Base-by-base conservation (phyloP, 345 rosid species). In the Ailanthus altissimus region DNA sequence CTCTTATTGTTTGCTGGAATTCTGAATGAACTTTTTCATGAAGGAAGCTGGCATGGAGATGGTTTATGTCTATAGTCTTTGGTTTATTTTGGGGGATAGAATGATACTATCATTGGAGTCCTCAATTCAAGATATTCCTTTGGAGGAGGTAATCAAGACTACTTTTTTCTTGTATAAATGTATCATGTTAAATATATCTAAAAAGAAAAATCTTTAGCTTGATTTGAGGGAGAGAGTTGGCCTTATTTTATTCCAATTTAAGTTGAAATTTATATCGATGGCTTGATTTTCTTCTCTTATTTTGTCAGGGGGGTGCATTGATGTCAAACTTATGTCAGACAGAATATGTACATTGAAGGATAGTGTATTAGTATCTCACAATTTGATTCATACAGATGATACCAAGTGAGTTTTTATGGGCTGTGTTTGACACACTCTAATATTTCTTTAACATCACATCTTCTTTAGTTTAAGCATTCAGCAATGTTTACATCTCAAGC, bases 321-420 rank as follows among this genome's bases (percentile, higher is more conserved):
- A 93, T 82, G 88, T 90, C 85, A 86, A 86, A 75, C 83, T 93
- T 82, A 84, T 94, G 45, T 87, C 93, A 47, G 85, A 91, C 76
- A 85, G 82, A 79, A 90, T 96, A 72, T 93, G 91, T 91, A 87
- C 82, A 80, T 79, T 96, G 66, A 89, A 85, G 79, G 93, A 90
- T 53, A 82, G 83, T 85, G 93, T 87, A 79, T 78, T 96, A 82
- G 71, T 85, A 36, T 84, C 75, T 74, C 84, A 86, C 79, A 79
- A 81, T 80, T 71, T 86, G 80, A 76, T 78, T 68, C 80, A 78
- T 54, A 80, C 77, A 50, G 79, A 87, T 83, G 77, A 57, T 73
- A 73, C 81, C 75, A 81, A 78, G 99, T 96, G 86, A 93, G 98
- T 82, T 81, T 56, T n/a, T 23, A 20, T 50, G 54, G 54, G 23